Percentiles rank a stretch among this genome's conserved stretches.
These are phyloP conservation scores for Usnea hakonensis DNA, from an alignment of 495 filamentous ascomycete species.

Conservation along the genomic window DNA sequence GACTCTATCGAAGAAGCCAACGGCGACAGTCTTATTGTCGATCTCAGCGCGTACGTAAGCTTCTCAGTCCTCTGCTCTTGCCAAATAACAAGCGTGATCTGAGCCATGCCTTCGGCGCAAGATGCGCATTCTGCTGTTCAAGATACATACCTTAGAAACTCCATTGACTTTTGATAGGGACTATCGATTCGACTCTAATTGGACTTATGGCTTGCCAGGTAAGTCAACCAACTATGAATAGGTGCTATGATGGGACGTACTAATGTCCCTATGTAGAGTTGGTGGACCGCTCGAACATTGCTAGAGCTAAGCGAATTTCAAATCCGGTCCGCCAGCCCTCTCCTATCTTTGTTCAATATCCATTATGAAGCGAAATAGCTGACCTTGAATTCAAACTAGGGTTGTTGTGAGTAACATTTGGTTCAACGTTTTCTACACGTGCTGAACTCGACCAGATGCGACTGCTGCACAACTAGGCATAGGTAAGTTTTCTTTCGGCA, in stretches of 20 bases:
- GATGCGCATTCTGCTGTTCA: not conserved
- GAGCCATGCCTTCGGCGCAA: not conserved
- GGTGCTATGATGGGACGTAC: not conserved
- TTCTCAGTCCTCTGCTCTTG: not conserved
- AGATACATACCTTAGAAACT: not conserved
- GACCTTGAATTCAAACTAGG: not conserved
- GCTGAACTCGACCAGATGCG: conserved; percentile 34
- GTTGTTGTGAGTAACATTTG: not conserved
- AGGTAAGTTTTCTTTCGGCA: not conserved
- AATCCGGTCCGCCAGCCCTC: conserved; percentile 81
- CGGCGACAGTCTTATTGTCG: conserved; percentile 75
- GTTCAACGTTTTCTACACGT: not conserved
- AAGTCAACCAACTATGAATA: not conserved
- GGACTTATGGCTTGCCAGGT: conserved; percentile 86
- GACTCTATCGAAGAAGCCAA: conserved; percentile 76
- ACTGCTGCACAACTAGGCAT: conserved; percentile 84
- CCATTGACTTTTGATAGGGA: conserved; percentile 35
- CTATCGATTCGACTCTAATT: conserved; percentile 82
- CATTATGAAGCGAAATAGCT: not conserved
- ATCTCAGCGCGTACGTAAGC: conserved; percentile 59
- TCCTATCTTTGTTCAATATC: not conserved
- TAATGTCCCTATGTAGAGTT: conserved; percentile 45
- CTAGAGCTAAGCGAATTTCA: conserved; percentile 75
- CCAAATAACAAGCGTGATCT: not conserved
- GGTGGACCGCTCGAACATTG: conserved; percentile 66